Conservation (phyloP, 148 eudicot species). For the Polygonum maritimum region DNA sequence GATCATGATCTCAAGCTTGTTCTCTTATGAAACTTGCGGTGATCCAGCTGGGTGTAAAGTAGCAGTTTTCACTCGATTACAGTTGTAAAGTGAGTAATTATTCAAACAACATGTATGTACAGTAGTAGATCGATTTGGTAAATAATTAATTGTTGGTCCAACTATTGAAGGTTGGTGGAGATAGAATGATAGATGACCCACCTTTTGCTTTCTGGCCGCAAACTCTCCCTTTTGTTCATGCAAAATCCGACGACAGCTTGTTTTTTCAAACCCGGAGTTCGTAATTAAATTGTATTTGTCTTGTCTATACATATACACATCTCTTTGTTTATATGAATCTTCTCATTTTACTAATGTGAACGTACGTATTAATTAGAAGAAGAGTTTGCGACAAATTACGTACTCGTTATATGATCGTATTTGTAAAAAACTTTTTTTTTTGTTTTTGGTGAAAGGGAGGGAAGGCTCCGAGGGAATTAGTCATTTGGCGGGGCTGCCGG, state of each 20-base stretch:
- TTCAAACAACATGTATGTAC: background rate
- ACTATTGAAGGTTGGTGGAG: background rate
- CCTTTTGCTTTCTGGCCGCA: background rate
- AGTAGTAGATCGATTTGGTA: background rate
- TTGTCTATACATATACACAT: background rate
- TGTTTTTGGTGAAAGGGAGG: too few species aligned
- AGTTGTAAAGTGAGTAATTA: background rate
- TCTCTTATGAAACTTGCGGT: background rate
- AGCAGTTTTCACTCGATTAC: background rate
- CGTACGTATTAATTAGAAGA: background rate
- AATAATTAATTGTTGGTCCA: background rate
- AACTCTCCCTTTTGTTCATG: background rate
- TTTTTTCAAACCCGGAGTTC: background rate
- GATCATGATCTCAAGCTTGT: background rate
- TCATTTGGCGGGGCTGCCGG: too few species aligned
- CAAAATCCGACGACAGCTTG: background rate
- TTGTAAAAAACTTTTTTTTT: too few species aligned
- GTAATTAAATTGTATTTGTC: background rate
- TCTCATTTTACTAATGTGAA: background rate
- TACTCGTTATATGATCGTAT: too few species aligned
- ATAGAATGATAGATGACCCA: background rate
- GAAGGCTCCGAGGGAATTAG: too few species aligned
- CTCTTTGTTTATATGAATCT: background rate
- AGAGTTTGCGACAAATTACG: too few species aligned
- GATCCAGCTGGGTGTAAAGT: background rate